These are phyloP conservation scores for Alternaria sp. DNA, from an alignment of 2,329 filamentous ascomycete genomes.

Conservation along the genomic window DNA sequence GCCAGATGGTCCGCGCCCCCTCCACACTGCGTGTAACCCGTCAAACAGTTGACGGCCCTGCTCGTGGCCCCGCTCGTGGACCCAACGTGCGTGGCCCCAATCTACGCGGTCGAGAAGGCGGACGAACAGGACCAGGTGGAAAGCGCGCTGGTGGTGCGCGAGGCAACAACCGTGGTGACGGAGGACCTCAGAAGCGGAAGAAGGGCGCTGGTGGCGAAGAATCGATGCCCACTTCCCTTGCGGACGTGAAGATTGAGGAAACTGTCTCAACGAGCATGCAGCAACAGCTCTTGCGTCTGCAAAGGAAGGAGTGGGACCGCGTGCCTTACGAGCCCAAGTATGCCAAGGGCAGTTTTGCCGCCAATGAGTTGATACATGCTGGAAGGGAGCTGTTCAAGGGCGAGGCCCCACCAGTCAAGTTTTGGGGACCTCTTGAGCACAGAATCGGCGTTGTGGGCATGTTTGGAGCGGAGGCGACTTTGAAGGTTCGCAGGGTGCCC, in stretches of 20 bases:
- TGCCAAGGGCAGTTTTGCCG: constrained; percentile 42
- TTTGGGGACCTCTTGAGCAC: constrained; percentile 41
- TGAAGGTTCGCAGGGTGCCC: constrained; percentile 36
- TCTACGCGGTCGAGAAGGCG: constrained; percentile 33
- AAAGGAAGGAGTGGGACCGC: constrained; percentile 48
- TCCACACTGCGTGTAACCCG: constrained; percentile 32
- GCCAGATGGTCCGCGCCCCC: constrained; percentile 45
- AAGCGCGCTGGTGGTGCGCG: constrained; percentile 4
- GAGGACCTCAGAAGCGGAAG: constrained; percentile 36
- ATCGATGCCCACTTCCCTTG: constrained; percentile 4
- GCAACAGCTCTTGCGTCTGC: constrained; percentile 44
- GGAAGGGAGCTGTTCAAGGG: constrained; percentile 46
- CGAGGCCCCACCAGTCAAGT: constrained; percentile 42
- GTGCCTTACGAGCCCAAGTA: constrained; percentile 49
- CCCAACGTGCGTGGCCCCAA: constrained; percentile 31
- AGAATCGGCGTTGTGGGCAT: constrained; percentile 45
- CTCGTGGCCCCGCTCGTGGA: constrained; percentile 16
- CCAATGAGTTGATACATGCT: constrained; percentile 42
- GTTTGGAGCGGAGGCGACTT: constrained; percentile 41
- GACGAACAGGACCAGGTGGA: constrained; percentile 15
- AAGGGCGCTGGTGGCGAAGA: constrained; percentile 14
- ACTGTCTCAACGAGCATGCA: constrained; percentile 43
- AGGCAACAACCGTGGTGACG: constrained; percentile 16
- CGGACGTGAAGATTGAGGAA: constrained; percentile 22
- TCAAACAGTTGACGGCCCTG: constrained; percentile 17